phyloP scores from a whole-genome alignment of 1,284 basidiomycete species.

The Moesziomyces antarcticus region DNA sequence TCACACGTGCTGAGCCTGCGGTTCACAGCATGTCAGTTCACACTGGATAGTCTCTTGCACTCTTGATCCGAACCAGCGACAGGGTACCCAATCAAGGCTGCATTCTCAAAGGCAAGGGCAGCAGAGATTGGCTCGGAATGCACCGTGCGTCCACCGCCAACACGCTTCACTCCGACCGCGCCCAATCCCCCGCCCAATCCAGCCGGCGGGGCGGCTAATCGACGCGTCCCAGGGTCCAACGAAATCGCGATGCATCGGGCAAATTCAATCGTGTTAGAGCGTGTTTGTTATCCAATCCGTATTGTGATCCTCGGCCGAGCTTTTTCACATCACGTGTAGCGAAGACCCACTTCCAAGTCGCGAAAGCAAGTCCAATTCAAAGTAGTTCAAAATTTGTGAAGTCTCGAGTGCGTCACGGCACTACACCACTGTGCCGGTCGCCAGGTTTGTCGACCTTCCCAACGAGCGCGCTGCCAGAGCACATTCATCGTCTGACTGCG shows the following conservation, averaged over 20 bases:
- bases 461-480: no score
- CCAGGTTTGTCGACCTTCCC: no score
- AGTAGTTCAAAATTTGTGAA: neutral
- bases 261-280: neutral
- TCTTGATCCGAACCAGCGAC: no score
- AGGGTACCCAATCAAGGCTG: no score
- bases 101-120: neutral
- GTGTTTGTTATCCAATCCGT: no score
- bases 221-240: neutral
- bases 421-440: no score
- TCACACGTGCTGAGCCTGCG: constrained; percentile 11
- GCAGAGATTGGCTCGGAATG: constrained; percentile 5
- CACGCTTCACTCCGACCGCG: no score
- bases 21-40: no score
- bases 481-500: no score
- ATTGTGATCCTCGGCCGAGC: constrained; percentile 8
- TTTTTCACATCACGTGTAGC: neutral
- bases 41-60: no score
- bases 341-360: neutral
- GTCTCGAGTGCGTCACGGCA: neutral
- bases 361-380: neutral
- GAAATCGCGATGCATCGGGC: neutral
- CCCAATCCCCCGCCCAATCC: no score
- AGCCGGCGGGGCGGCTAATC: no score
- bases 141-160: constrained; percentile 1